Conservation (phyloP, 352 stramenopile genomes). For the Phytophthora tubulina region DNA sequence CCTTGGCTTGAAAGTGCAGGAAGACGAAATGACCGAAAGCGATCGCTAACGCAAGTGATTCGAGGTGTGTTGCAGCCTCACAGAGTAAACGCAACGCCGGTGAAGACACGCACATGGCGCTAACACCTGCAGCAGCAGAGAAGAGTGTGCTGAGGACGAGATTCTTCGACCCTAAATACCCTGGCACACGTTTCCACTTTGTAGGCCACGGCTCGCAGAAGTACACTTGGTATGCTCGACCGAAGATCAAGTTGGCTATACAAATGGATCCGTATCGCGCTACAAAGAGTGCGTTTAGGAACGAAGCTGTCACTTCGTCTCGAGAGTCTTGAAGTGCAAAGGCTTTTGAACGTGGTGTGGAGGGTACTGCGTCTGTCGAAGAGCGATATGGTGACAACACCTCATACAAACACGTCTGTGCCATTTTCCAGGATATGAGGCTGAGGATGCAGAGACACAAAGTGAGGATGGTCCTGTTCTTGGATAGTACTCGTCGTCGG, state of each 20-base stretch:
- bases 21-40: conserved; percentile 11
- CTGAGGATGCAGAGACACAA: conserved; percentile 61
- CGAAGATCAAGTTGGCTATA: conserved; percentile 51
- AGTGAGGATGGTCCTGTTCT: conserved; percentile 39
- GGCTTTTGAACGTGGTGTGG: conserved; percentile 1
- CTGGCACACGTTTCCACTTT: conserved; percentile 60
- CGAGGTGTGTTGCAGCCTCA: conserved; percentile 52
- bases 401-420: conserved; percentile 53
- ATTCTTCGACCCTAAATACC: conserved; percentile 72
- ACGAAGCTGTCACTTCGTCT: conserved; percentile 40
- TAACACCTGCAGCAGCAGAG: conserved; percentile 47
- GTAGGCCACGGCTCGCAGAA: conserved; percentile 57
- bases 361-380: background rate
- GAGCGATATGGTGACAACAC: conserved; percentile 27
- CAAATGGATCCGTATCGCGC: conserved; percentile 40
- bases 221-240: conserved; percentile 60
- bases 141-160: conserved; percentile 70
- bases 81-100: conserved; percentile 55
- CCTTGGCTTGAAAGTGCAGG: conserved; percentile 22
- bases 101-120: conserved; percentile 49
- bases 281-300: conserved; percentile 64
- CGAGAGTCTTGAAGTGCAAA: conserved; percentile 12
- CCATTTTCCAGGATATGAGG: conserved; percentile 59
- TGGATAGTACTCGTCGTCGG: conserved; percentile 41
- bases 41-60: conserved; percentile 49